Base-by-base conservation (phyloP, 1,284 basidiomycete species). In the Xanthoconium separans region DNA sequence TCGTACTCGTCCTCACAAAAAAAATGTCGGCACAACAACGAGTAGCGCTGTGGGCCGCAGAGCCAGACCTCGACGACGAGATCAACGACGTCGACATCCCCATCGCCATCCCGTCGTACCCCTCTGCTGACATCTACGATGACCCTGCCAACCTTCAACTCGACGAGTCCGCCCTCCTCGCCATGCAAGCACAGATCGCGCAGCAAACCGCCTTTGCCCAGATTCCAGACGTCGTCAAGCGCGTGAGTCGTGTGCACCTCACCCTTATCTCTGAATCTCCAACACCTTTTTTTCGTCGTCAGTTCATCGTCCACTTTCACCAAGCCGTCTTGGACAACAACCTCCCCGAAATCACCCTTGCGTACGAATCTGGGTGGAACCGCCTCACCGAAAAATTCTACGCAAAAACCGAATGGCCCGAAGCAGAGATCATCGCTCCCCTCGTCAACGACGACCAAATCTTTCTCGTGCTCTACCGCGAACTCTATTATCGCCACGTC, bases 351-450 rank as follows among this genome's bases (percentile, higher is more conserved):
- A 96, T 97, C 63, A 93, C 89, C 16, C 82, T 88, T 39, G 93
- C 94, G 56, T 98, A 98, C 68, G 95, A 97, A 75, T 91, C 88
- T 57, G 95, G 93, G 27, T 98, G 96, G 95, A 98, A 95, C 74
- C 89, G 92, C 59, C 83, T 95, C 67, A 97, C 95, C 2, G 91
- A 97, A 76, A 95, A 96, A 75, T 95, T 91, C 78, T 98, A 97
- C 70, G 74, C 92, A 12, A 92, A 91, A 71, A 87, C 87, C 13
- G 96, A 99, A 72, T 98, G 96, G 96, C 96, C 96, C 6, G 95
- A 98, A 71, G 94, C 95, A 16, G 96, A 98, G 76, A 78, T 93
- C 57, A 94, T 98, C 65, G 90, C 94, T 9, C 94, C 94, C 11
- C 78, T 99, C 55, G 95, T 98, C 53, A 88, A 93, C 66, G 92